A percentile compares a stretch with the other conserved stretches of the same genome.
Conservation (phyloP, 306 rosid genomes). For the Rubus idaeus region DNA sequence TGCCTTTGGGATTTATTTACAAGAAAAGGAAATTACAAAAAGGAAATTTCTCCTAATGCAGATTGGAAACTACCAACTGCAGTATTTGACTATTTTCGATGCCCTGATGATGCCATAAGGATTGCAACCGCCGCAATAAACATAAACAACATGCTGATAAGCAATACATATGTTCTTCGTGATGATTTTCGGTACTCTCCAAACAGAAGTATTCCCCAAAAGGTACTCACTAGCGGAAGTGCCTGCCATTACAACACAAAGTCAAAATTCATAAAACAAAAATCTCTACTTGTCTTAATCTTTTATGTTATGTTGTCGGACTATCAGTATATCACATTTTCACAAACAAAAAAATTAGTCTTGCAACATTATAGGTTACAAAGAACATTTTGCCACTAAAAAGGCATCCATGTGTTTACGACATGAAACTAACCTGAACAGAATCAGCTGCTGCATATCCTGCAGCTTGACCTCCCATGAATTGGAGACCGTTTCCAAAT, state of each 20-base stretch:
- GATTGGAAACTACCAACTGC: no score
- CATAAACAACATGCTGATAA: slow-evolving; percentile 68
- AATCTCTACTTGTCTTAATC: not conserved
- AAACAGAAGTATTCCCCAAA: slow-evolving; percentile 74
- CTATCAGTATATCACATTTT: no score
- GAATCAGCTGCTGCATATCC: slow-evolving; percentile 99
- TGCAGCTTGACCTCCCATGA: slow-evolving; percentile 98
- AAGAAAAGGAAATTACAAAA: not conserved
- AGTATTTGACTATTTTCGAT: slow-evolving; percentile 41
- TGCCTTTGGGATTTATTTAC: no score
- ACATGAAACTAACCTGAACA: slow-evolving; percentile 65
- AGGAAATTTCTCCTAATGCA: not conserved
- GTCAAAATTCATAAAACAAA: not conserved
- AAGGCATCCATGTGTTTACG: not conserved
- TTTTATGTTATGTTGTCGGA: no score
- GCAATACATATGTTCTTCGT: slow-evolving; percentile 59
- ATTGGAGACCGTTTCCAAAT: slow-evolving; percentile 88
- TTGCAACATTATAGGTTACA: no score
- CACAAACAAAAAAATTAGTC: no score
- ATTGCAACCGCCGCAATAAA: slow-evolving; percentile 67
- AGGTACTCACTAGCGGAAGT: slow-evolving; percentile 90
- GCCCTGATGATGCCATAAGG: slow-evolving; percentile 84
- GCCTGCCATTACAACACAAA: slow-evolving; percentile 46
- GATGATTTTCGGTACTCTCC: slow-evolving; percentile 89
- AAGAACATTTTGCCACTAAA: no score